Base-by-base conservation (phyloP, 2,329 filamentous ascomycete genomes). In the Beauveria sp. region DNA sequence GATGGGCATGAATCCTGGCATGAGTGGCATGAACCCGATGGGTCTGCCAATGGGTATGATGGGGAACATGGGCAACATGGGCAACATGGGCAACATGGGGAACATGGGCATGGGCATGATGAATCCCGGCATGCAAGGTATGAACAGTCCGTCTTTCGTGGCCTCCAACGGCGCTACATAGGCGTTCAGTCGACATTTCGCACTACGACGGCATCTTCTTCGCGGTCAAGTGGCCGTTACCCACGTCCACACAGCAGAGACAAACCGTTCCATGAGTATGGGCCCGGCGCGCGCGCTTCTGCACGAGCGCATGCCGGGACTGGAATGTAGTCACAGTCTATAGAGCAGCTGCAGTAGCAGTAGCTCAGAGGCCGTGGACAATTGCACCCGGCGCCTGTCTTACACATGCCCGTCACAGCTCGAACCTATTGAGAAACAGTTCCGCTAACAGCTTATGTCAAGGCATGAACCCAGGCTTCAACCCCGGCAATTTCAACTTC, bases 391-490 rank as follows among this genome's bases (percentile, higher is more conserved):
- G 7, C 31, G 10, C 56, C 9, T 34, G 18, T 7, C 31, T 28
- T 7, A n/a, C 50, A 18, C 22, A 43, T 18, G 22, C 9, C 34
- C 12, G 7, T 42, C 38, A 48, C 28, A 34, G 1, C 9, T 10
- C 51, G 8, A 12, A n/a, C 5, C 20, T 20, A 20, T 26, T 20
- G 14, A 52, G 16, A 24, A 52, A 3, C 50, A 50, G n/a, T 34
- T 34, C 14, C 20, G 83, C 49, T 91, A 91, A 73, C 85, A 53
- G 8, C 26, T 53, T 42, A 6, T 3, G 20, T 12, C 26, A 86
- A 75, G 84, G 81, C 64, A 86, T 88, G 77, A 84, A 84, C 69
- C 81, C 83, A 60, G 84, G 87, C 69, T 93, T 92, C 75, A 90
- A 88, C 70, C 84, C 86, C 50, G 84, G 87, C 43, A 85, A 81